Base-by-base conservation (phyloP, 2,329 filamentous ascomycete genomes). In the Aureobasidium sp. region DNA sequence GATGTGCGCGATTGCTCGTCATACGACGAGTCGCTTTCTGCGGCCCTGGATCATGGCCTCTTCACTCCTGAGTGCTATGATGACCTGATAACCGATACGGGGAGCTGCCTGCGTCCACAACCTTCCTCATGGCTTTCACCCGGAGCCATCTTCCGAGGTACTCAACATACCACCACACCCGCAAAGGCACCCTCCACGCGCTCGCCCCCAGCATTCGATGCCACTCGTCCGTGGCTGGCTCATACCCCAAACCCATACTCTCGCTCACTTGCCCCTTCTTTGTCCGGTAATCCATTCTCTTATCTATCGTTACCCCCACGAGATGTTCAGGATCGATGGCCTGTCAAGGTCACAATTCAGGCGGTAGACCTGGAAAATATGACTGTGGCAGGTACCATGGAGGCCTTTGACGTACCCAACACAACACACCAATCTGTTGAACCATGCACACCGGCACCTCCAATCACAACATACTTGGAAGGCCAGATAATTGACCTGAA, bases 341-440 rank as follows among this genome's bases (percentile, higher is more conserved):
- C 85, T 7, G 86, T 88, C 36, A 85, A 84, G 64, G 85, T 88
- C 59, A 85, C 80, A 2, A 81, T 88, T 42, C 84, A 87, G 67
- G 76, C 80, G 21, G 79, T 88, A 49, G 83, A 88, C 70, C 81
- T 80, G 67, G 74, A 77, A 5, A 77, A 75, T 21, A 86, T 87
- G 83, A 83, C 82, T 0, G 71, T 88, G 21, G 82, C 83, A 27
- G 86, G 85, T 4, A 87, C 84, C 8, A 88, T 88, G 86, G 84
- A 87, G 72, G 86, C 86, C 5, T 87, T 86, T 73, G 85, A 88
- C 66, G 85, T 87, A 13, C 85, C 85, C 2, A 78, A 76, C 36
- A 75, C 78, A 62, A 66, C 64, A 64, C 67, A 53, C 47, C 13
- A 53, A 16, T 25, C 34, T 16, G n/a, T 48, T 13, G 62, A 65